phyloP scores from a whole-genome alignment of 257 asterid genomes.

The Capsicum chinense region DNA sequence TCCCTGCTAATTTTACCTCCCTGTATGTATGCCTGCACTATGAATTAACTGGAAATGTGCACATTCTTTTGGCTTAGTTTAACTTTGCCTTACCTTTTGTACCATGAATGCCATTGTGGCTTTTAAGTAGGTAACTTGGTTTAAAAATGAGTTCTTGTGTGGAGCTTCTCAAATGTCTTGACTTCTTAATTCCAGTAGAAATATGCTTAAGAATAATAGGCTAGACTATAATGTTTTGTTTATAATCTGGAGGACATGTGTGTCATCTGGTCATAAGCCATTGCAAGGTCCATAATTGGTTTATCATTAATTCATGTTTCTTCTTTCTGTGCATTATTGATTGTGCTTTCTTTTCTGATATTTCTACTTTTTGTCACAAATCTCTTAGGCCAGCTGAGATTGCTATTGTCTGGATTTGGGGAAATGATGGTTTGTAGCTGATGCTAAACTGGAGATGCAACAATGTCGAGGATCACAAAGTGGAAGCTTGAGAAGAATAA shows the following conservation, averaged over 20 bases:
- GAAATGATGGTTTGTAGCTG: conserved; percentile 40
- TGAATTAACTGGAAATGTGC: not conserved
- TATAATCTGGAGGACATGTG: conserved; percentile 19
- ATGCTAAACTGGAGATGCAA: conserved; percentile 52
- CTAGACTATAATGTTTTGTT: not conserved
- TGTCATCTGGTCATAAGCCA: not conserved
- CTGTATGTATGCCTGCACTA: not conserved
- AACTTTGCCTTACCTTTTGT: conserved; percentile 6
- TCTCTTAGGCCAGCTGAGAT: conserved; percentile 30
- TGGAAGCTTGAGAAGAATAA: conserved; percentile 98
- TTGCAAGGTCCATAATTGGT: not conserved
- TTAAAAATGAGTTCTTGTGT: not conserved
- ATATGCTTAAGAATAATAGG: not conserved
- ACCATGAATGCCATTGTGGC: not conserved
- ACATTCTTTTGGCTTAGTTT: conserved; percentile 12
- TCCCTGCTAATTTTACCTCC: not conserved
- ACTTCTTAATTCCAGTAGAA: conserved; percentile 9
- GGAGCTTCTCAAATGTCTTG: not conserved
- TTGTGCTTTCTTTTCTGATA: not conserved
- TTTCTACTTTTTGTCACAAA: not conserved
- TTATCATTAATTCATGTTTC: not conserved
- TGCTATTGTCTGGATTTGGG: conserved; percentile 29
- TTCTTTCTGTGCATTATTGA: conserved; percentile 1
- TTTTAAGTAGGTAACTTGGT: conserved; percentile 2
- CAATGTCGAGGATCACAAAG: conserved; percentile 86